These are phyloP conservation scores for Podospora comata DNA, from an alignment of 495 filamentous ascomycete genomes.

Conservation along the genomic window DNA sequence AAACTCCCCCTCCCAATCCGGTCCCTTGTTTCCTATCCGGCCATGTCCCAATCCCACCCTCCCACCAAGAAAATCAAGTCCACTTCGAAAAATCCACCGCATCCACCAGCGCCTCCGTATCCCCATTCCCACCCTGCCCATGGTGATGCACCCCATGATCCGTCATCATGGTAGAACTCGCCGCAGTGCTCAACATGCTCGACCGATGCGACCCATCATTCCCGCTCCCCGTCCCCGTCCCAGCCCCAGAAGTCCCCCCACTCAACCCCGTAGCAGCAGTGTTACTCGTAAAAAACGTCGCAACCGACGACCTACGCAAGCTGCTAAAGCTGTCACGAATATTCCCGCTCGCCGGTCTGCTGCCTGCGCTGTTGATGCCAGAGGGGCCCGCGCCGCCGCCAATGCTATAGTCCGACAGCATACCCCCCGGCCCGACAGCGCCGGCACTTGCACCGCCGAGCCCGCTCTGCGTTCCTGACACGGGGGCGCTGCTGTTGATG, in stretches of 20 bases:
- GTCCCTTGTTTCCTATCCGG: conserved; percentile 2
- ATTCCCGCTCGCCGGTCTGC: conserved; percentile 36
- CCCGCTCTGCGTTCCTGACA: background rate
- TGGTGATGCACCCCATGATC: background rate
- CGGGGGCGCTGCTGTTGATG: background rate
- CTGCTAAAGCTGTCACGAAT: conserved; percentile 52
- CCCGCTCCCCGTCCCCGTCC: conserved; percentile 28
- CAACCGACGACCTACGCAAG: conserved; percentile 51
- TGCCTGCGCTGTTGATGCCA: conserved; percentile 1
- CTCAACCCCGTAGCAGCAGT: background rate
- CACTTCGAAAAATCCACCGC: conserved; percentile 62
- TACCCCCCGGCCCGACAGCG: background rate
- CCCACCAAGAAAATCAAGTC: conserved; percentile 34
- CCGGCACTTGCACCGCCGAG: background rate
- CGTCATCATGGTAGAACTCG: conserved; percentile 8
- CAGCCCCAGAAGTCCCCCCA: background rate
- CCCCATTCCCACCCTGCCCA: conserved; percentile 17
- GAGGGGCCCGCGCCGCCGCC: conserved; percentile 11
- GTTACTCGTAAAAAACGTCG: conserved; percentile 49
- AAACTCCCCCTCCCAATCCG: background rate
- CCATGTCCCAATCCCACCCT: background rate
- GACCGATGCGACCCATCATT: conserved; percentile 51
- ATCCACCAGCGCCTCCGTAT: conserved; percentile 50
- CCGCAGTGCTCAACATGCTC: conserved; percentile 47
- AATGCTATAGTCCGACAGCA: background rate